Conservation (phyloP, 257 asterid species). For the Solanum corneliomulleri region DNA sequence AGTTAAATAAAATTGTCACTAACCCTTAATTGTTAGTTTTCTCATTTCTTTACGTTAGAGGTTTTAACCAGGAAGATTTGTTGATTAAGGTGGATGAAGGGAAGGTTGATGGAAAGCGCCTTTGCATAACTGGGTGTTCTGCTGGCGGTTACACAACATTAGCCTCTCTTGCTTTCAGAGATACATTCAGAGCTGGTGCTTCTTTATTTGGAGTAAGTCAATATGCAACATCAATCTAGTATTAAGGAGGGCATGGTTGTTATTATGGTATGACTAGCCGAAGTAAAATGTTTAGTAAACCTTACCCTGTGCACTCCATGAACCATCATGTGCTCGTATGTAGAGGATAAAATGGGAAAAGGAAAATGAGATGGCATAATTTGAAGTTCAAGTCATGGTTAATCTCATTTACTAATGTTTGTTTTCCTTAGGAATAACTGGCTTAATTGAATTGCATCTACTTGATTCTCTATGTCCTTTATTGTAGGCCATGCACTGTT, state of each 20-base stretch:
- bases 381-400: neutral
- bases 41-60: neutral
- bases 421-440: neutral
- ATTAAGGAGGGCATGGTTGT: neutral
- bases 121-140: slow-evolving; percentile 91
- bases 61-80: neutral
- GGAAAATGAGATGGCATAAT: neutral
- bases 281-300: neutral
- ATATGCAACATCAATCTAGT: neutral
- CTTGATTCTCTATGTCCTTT: neutral
- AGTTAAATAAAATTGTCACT: neutral
- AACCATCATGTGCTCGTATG: neutral
- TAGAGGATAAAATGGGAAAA: neutral
- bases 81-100: slow-evolving; percentile 58
- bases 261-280: neutral
- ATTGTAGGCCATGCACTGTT: neutral
- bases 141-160: slow-evolving; percentile 97
- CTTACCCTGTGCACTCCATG: neutral
- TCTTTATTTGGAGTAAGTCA: slow-evolving; percentile 88
- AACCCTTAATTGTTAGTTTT: neutral
- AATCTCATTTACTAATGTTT: neutral
- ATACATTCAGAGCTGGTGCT: slow-evolving; percentile 79
- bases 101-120: slow-evolving; percentile 68
- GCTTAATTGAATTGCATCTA: neutral
- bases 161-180: slow-evolving; percentile 83